Evolutionary conservation across 2,329 filamentous ascomycete species (phyloP).

Genomic region (Colletotrichum phormii): DNA sequence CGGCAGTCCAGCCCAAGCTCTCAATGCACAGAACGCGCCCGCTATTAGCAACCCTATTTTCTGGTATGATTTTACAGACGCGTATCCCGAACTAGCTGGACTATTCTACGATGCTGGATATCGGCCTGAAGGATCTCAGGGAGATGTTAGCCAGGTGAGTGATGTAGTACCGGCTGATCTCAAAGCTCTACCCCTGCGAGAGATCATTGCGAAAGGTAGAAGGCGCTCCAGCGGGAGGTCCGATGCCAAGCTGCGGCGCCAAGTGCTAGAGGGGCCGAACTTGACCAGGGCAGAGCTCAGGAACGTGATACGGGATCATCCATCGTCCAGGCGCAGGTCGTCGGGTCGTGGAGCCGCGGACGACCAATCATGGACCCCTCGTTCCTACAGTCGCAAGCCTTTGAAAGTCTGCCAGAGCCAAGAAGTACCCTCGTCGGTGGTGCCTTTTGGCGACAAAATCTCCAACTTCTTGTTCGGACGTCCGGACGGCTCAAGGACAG

Average conservation of each 20-base stretch:
- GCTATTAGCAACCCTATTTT: constrained; percentile 37
- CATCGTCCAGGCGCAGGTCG: neutral
- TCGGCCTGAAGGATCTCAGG: neutral
- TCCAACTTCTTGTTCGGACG: neutral
- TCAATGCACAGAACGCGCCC: constrained; percentile 32
- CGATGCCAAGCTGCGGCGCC: no score
- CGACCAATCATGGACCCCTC: neutral
- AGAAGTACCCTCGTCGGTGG: neutral
- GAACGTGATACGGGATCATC: neutral
- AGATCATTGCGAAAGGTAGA: no score
- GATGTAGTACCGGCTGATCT: no score
- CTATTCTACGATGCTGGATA: constrained; percentile 40
- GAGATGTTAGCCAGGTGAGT: neutral
- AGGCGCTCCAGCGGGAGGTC: neutral
- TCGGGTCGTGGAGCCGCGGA: neutral
- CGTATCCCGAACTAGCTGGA: constrained; percentile 11
- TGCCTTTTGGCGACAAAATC: neutral
- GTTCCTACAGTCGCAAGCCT: neutral
- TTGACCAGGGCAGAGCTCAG: constrained; percentile 1
- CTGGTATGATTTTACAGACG: constrained; percentile 39
- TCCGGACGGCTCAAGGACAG: no score
- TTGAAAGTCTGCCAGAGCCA: no score
- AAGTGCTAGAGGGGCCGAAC: neutral
- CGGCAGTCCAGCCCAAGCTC: constrained; percentile 36
- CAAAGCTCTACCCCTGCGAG: no score